These are phyloP conservation scores for Galeopsis tetrahit DNA, from an alignment of 257 asterid genomes.

Conservation along the genomic window DNA sequence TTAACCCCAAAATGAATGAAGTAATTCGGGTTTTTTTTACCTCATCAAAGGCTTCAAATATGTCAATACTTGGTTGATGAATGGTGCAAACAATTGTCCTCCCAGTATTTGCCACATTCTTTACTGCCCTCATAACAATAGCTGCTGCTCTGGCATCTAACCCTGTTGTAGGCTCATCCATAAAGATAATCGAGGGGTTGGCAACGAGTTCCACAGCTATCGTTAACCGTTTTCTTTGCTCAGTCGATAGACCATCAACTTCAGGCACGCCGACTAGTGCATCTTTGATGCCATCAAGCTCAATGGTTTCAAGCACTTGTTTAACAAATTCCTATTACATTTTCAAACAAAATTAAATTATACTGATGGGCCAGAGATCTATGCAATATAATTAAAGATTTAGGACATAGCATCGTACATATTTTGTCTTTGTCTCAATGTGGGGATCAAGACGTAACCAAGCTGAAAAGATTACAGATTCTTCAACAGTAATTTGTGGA, in stretches of 20 bases:
- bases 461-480: slow-evolving; percentile 61
- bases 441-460: slow-evolving; percentile 56
- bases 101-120: slow-evolving; percentile 54
- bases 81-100: slow-evolving; percentile 58
- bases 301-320: slow-evolving; percentile 59
- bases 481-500: slow-evolving; percentile 58
- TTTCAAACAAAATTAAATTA: not conserved
- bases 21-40: slow-evolving; percentile 26
- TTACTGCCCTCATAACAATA: slow-evolving; percentile 55
- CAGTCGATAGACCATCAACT: slow-evolving; percentile 53
- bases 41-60: slow-evolving; percentile 63
- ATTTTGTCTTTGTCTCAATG: slow-evolving; percentile 47
- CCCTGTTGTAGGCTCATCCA: slow-evolving; percentile 62
- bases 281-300: slow-evolving; percentile 58
- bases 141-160: slow-evolving; percentile 61
- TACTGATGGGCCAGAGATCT: not conserved
- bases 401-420: slow-evolving; percentile 34
- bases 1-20: not conserved
- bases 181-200: slow-evolving; percentile 55
- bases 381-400: slow-evolving; percentile 12
- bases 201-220: slow-evolving; percentile 63
- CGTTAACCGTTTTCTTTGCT: slow-evolving; percentile 57
- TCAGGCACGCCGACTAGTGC: slow-evolving; percentile 51
- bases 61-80: slow-evolving; percentile 60
- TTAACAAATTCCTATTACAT: slow-evolving; percentile 47